Percentiles rank a stretch among this genome's conserved stretches.
Evolutionary conservation across 2,329 filamentous ascomycete species (phyloP).

Genomic region (Helotiales sp.): DNA sequence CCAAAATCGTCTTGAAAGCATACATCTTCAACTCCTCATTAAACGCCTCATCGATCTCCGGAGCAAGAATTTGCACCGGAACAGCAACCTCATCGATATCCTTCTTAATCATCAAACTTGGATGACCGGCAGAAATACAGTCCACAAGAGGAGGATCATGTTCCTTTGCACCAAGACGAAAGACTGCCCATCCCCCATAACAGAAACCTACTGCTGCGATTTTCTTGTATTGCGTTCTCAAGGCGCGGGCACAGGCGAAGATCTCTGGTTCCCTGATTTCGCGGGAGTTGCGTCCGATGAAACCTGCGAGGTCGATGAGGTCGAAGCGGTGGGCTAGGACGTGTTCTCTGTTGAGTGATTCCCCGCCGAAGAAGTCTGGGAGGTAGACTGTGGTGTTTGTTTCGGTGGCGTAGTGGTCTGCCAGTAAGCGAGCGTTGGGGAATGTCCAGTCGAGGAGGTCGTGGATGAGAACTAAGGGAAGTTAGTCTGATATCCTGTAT

Average conservation of each 20-base stretch:
- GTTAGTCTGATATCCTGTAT: no score
- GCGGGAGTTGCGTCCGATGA: slow-evolving; percentile 13
- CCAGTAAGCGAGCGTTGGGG: slow-evolving; percentile 44
- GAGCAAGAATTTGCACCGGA: slow-evolving; percentile 52
- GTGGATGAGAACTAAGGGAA: slow-evolving; percentile 40
- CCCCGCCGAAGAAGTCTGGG: slow-evolving; percentile 27
- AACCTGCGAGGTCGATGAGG: slow-evolving; percentile 32
- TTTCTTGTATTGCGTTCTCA: slow-evolving; percentile 15
- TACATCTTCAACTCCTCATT: slow-evolving; percentile 47
- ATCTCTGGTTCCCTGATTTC: slow-evolving; percentile 24
- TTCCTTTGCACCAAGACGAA: slow-evolving; percentile 19
- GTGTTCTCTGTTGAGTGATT: slow-evolving; percentile 12
- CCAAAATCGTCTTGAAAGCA: slow-evolving; percentile 41
- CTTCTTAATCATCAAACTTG: slow-evolving; percentile 40
- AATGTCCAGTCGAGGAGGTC: slow-evolving; percentile 47
- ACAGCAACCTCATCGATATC: slow-evolving; percentile 49
- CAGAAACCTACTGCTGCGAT: slow-evolving; percentile 24
- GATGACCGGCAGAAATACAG: slow-evolving; percentile 23
- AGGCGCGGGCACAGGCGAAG: slow-evolving; percentile 13
- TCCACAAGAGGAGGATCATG: slow-evolving; percentile 40
- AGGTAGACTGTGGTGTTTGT: slow-evolving; percentile 47
- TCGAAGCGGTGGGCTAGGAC: slow-evolving; percentile 22
- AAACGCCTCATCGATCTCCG: slow-evolving; percentile 47
- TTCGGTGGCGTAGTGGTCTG: slow-evolving; percentile 47
- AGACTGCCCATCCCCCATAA: slow-evolving; percentile 24